Evolutionary conservation across 2,329 filamentous ascomycete species (phyloP).

Genomic region (Arthrobotrys sphaeroides): DNA sequence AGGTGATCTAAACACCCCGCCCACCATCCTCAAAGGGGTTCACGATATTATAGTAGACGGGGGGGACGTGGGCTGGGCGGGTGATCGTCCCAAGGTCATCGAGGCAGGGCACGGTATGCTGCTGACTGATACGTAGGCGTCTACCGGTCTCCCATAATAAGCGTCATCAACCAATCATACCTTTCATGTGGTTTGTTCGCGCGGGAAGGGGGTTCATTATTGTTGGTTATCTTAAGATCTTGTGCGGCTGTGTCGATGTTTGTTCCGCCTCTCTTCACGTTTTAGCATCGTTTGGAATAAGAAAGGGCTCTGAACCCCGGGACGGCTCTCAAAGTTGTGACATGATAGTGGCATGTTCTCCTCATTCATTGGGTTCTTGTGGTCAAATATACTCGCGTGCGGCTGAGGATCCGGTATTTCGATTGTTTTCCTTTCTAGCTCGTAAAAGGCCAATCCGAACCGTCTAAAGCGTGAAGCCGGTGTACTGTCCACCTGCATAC

Average conservation of each 20-base stretch:
- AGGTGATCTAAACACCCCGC: not conserved
- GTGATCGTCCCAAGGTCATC: conserved; percentile 26
- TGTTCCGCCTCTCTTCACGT: conserved; percentile 23
- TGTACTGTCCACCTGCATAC: not conserved
- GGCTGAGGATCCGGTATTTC: conserved; percentile 28
- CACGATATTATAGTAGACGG: not conserved
- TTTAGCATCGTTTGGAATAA: not conserved
- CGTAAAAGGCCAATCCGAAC: not conserved
- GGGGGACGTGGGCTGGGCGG: conserved; percentile 1
- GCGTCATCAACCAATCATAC: conserved; percentile 6
- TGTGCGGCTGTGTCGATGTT: conserved; percentile 21
- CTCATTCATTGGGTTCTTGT: not conserved
- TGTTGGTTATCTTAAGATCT: conserved; percentile 5
- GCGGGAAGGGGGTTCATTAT: not conserved
- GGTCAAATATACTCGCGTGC: conserved; percentile 2
- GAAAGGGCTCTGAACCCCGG: not conserved
- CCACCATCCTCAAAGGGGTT: not conserved
- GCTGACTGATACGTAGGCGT: conserved; percentile 5
- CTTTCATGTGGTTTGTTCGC: not conserved
- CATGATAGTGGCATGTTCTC: conserved; percentile 45
- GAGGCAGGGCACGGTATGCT: not conserved
- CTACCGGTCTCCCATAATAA: not conserved
- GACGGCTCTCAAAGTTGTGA: conserved; percentile 1
- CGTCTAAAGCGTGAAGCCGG: conserved; percentile 15
- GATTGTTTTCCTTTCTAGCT: not conserved